Percentiles rank a stretch among this genome's conserved stretches.
Evolutionary conservation across 495 filamentous ascomycete genomes (phyloP).

Genomic region (Geoglossum glabrum): DNA sequence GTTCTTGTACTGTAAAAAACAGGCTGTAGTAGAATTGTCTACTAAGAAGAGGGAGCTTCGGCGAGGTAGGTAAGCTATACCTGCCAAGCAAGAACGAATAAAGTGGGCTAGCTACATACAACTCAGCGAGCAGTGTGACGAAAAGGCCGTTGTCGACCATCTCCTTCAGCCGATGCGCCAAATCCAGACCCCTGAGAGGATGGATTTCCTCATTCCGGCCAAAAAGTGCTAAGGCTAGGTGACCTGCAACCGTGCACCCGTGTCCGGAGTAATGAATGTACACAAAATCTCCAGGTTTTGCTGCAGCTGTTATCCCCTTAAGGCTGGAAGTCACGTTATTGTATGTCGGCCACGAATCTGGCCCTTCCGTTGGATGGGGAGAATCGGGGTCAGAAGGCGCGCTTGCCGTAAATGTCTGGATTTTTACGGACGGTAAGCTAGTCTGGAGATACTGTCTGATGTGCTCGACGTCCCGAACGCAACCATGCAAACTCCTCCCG

Average conservation of each 20-base stretch:
- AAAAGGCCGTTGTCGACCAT: slow-evolving; percentile 12
- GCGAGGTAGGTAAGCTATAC: too few species aligned
- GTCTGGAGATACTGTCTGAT: slow-evolving; percentile 3
- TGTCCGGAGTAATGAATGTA: slow-evolving; percentile 20
- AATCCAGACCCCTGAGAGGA: slow-evolving; percentile 7
- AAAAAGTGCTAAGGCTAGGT: slow-evolving; percentile 12
- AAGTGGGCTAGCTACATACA: too few species aligned
- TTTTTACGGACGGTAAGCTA: not conserved
- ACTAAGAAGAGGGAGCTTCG: too few species aligned
- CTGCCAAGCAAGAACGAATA: too few species aligned
- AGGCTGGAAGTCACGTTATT: slow-evolving; percentile 10
- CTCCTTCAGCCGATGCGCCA: slow-evolving; percentile 6
- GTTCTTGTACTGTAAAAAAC: too few species aligned
- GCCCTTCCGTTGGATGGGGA: not conserved
- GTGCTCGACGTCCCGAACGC: slow-evolving; percentile 8
- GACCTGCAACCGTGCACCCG: slow-evolving; percentile 9
- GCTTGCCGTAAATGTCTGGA: slow-evolving; percentile 8
- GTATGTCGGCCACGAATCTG: slow-evolving; percentile 9
- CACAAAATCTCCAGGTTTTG: slow-evolving; percentile 13
- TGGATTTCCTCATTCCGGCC: not conserved
- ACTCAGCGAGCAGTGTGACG: slow-evolving; percentile 14
- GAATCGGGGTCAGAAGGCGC: not conserved
- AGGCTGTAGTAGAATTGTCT: too few species aligned
- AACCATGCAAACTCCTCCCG: not conserved
- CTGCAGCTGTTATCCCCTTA: slow-evolving; percentile 3